phyloP scores from a whole-genome alignment of 2,329 filamentous ascomycete species.

The Fusarium torreyae region DNA sequence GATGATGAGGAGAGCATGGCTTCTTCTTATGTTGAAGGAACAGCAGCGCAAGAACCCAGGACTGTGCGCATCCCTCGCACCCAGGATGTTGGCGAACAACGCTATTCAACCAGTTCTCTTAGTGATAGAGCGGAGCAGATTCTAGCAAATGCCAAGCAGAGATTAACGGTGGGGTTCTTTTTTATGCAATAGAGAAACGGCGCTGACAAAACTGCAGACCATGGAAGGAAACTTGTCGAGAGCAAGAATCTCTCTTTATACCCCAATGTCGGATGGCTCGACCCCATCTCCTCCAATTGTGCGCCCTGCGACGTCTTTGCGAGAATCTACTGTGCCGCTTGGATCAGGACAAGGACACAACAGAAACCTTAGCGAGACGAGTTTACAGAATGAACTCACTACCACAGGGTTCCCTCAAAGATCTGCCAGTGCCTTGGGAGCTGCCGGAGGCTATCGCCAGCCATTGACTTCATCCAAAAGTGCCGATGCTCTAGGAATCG shows the following conservation, averaged over 20 bases:
- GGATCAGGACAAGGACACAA: conserved; percentile 48
- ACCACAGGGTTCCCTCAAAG: conserved; percentile 62
- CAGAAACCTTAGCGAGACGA: conserved; percentile 55
- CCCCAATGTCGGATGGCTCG: conserved; percentile 63
- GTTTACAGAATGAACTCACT: conserved; percentile 50
- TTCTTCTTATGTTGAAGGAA: conserved; percentile 68
- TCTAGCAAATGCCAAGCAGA: conserved; percentile 90
- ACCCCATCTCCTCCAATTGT: conserved; percentile 67
- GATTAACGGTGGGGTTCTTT: conserved; percentile 79
- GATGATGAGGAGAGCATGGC: conserved; percentile 78
- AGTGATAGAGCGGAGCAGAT: conserved; percentile 91
- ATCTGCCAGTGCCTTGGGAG: conserved; percentile 75
- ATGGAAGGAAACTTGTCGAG: conserved; percentile 94
- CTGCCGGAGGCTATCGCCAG: conserved; percentile 71
- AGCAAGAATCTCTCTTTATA: conserved; percentile 77
- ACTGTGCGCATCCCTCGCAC: conserved; percentile 26
- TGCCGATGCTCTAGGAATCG: conserved; percentile 58
- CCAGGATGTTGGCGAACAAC: conserved; percentile 62
- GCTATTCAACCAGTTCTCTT: conserved; percentile 80
- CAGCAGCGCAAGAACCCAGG: conserved; percentile 49
- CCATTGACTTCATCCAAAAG: conserved; percentile 62
- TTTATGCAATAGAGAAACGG: neutral
- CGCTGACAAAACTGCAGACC: conserved; percentile 67
- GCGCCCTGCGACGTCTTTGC: conserved; percentile 47
- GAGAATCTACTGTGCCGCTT: conserved; percentile 38